A percentile compares a stretch with the other conserved stretches of the same genome.
These are phyloP conservation scores for Chaetomiaceae sp. DNA, from an alignment of 2,329 filamentous ascomycete species.

Conservation along the genomic window DNA sequence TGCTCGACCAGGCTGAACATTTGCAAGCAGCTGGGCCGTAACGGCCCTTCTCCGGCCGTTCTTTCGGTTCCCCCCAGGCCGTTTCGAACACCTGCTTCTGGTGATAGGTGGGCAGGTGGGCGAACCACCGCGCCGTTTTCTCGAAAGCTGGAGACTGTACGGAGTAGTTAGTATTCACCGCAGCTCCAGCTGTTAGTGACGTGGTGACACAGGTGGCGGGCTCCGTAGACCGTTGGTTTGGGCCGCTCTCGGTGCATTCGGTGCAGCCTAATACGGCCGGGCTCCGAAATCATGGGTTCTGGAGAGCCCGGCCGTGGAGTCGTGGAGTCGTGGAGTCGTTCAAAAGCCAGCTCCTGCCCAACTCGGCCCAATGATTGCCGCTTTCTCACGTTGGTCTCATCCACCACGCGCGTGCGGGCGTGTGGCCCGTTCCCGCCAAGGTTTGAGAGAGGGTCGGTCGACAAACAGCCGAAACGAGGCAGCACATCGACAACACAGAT, in stretches of 20 bases:
- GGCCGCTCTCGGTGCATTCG: background rate
- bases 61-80: slow-evolving; percentile 10
- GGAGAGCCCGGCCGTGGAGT: slow-evolving; percentile 10
- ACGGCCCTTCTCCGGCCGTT: slow-evolving; percentile 27
- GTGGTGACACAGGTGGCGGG: no score
- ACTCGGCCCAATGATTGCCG: background rate
- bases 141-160: no score
- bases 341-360: slow-evolving; percentile 10
- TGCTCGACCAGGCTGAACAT: no score
- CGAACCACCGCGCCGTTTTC: background rate
- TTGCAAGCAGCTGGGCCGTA: slow-evolving; percentile 9
- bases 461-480: background rate
- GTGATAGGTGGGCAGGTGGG: no score
- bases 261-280: background rate
- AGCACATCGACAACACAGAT: no score
- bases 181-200: no score
- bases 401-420: background rate
- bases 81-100: slow-evolving; percentile 3
- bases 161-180: background rate
- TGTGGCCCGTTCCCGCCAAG: background rate
- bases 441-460: background rate
- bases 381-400: background rate
- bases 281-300: slow-evolving; percentile 5
- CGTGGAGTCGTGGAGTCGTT: slow-evolving; percentile 11
- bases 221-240: no score